phyloP scores from a whole-genome alignment of 2,329 filamentous ascomycete genomes.

The Fusarium mangiferae region DNA sequence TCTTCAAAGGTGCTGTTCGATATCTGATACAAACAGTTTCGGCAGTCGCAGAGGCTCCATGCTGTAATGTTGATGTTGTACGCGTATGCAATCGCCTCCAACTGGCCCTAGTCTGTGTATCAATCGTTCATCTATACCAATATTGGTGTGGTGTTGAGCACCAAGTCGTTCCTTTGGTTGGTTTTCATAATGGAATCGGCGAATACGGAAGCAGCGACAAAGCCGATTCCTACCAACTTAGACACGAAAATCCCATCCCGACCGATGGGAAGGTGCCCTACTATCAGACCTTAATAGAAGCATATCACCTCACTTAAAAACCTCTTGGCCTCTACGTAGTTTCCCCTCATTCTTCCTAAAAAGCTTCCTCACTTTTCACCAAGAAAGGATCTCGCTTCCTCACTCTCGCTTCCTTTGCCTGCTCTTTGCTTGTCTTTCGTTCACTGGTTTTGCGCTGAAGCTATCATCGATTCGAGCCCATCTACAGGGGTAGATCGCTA shows the following conservation, averaged over 20 bases:
- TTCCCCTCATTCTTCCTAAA: slow-evolving; percentile 23
- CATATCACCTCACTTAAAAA: slow-evolving; percentile 34
- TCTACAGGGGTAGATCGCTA: background rate
- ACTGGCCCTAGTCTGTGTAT: slow-evolving; percentile 9
- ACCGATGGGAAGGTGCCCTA: slow-evolving; percentile 17
- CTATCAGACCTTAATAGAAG: slow-evolving; percentile 8
- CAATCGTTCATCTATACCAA: slow-evolving; percentile 28
- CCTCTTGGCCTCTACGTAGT: slow-evolving; percentile 15
- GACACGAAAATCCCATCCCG: slow-evolving; percentile 20
- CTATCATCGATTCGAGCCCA: slow-evolving; percentile 5
- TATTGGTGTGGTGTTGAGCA: slow-evolving; percentile 34
- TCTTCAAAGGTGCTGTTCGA: background rate
- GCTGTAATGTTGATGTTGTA: slow-evolving; percentile 16
- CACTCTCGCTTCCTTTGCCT: slow-evolving; percentile 14
- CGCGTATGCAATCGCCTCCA: slow-evolving; percentile 34
- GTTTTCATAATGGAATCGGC: slow-evolving; percentile 17
- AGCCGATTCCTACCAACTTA: slow-evolving; percentile 9
- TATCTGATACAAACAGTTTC: slow-evolving; percentile 8
- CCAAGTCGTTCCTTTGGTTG: slow-evolving; percentile 1
- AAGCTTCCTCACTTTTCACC: slow-evolving; percentile 9
- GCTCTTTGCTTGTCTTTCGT: slow-evolving; percentile 31
- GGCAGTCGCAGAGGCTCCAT: background rate
- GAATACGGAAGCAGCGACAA: slow-evolving; percentile 28
- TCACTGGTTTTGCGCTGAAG: slow-evolving; percentile 18
- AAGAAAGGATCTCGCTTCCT: slow-evolving; percentile 16